These are phyloP conservation scores for Bryum argenteum DNA, from an alignment of 225 moss, liverwort and hornwort species.

Conservation along the genomic window DNA sequence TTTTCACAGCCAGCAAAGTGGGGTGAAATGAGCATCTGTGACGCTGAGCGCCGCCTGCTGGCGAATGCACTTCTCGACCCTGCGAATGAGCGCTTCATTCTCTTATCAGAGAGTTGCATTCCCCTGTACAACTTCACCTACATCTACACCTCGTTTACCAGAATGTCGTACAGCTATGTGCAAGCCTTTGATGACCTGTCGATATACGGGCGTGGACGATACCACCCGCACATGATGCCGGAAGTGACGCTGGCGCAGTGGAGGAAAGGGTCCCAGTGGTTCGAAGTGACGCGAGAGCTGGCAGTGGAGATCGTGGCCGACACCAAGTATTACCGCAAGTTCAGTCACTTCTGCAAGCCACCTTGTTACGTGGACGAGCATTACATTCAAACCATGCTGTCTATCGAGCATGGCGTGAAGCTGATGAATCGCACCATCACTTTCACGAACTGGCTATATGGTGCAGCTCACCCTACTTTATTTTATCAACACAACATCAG, in stretches of 20 bases:
- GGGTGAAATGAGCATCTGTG: slow-evolving; percentile 38
- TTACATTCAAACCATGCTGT: slow-evolving; percentile 51
- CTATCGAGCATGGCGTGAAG: slow-evolving; percentile 28
- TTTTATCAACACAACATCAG: slow-evolving; percentile 29
- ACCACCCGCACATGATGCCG: slow-evolving; percentile 40
- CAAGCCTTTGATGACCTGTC: slow-evolving; percentile 39
- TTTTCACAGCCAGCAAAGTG: slow-evolving; percentile 32
- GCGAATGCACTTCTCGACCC: slow-evolving; percentile 71
- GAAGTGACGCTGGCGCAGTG: slow-evolving; percentile 38
- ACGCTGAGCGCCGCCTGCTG: slow-evolving; percentile 64
- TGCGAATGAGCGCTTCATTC: slow-evolving; percentile 68
- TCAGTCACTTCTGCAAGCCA: slow-evolving; percentile 33
- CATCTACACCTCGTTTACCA: slow-evolving; percentile 43
- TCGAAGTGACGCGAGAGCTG: slow-evolving; percentile 40
- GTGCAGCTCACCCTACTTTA: slow-evolving; percentile 38
- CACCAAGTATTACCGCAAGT: slow-evolving; percentile 44
- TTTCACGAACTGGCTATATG: slow-evolving; percentile 40
- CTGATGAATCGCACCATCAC: slow-evolving; percentile 45
- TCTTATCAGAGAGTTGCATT: slow-evolving; percentile 71
- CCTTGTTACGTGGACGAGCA: slow-evolving; percentile 52
- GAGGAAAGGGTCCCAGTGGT: slow-evolving; percentile 58
- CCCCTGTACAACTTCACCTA: slow-evolving; percentile 68
- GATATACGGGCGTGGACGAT: slow-evolving; percentile 42
- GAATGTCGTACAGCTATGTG: slow-evolving; percentile 33
- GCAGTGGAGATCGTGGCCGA: slow-evolving; percentile 52